phyloP scores from a whole-genome alignment of 768 basidiomycete species.

The Tremella mesenterica region DNA sequence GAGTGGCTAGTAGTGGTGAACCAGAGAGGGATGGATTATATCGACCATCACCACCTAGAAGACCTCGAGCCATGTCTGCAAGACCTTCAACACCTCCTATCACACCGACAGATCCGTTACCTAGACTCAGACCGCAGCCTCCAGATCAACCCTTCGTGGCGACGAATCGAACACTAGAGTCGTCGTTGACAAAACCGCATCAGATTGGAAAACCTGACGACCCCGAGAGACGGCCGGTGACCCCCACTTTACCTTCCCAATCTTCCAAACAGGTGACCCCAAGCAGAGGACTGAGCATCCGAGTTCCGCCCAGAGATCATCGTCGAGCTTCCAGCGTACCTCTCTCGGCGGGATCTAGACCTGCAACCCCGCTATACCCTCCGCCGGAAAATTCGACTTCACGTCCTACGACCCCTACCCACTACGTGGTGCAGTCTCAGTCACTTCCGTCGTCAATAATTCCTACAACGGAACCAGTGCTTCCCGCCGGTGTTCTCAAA shows the following conservation, averaged over 20 bases:
- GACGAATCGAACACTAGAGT: no score
- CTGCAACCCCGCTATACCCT: constrained; percentile 6
- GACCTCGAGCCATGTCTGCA: not conserved
- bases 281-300: no score
- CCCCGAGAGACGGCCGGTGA: no score
- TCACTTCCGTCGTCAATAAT: not conserved
- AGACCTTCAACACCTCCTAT: not conserved
- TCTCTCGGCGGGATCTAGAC: constrained; percentile 1
- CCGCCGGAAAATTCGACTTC: not conserved
- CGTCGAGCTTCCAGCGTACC: not conserved
- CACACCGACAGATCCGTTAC: not conserved
- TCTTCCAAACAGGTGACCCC: no score
- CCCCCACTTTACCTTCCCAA: no score
- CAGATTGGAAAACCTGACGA: no score
- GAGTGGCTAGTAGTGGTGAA: not conserved
- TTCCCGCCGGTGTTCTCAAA: no score
- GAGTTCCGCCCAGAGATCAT: not conserved
- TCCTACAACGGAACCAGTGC: not conserved
- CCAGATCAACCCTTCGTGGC: no score
- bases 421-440: no score
- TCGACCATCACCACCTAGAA: constrained; percentile 6
- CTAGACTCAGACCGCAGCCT: no score
- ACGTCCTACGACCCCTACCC: not conserved
- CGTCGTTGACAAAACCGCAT: no score
- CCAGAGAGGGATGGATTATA: not conserved